Conservation (phyloP, 345 rosid genomes). For the Aegle marmelos region DNA sequence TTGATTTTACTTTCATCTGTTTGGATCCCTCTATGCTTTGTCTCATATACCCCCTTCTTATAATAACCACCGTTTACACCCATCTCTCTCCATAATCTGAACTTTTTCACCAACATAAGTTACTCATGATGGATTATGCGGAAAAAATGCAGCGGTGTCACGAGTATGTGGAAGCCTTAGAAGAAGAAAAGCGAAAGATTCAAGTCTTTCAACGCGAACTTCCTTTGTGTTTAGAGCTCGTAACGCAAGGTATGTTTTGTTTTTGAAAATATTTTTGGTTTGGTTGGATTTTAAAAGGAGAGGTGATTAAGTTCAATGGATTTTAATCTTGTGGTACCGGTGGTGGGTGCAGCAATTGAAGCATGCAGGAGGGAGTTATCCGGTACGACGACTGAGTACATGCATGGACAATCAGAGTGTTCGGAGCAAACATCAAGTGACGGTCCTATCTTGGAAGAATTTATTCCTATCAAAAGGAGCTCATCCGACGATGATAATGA, state of each 20-base stretch:
- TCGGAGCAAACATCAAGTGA: slow-evolving; percentile 85
- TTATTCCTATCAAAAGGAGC: slow-evolving; percentile 66
- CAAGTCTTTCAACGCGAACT: slow-evolving; percentile 91
- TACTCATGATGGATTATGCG: slow-evolving; percentile 33
- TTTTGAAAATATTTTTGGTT: neutral
- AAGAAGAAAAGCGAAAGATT: slow-evolving; percentile 88
- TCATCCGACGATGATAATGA: slow-evolving; percentile 28
- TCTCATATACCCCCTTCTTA: neutral
- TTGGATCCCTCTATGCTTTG: slow-evolving; percentile 50
- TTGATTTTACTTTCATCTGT: slow-evolving; percentile 2
- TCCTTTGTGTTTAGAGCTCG: slow-evolving; percentile 91
- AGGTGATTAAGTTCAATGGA: neutral
- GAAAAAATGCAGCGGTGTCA: slow-evolving; percentile 55
- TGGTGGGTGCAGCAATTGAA: slow-evolving; percentile 63
- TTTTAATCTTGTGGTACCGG: neutral
- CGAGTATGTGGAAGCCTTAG: slow-evolving; percentile 65
- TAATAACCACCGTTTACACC: neutral
- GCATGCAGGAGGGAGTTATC: slow-evolving; percentile 72
- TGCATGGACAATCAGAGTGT: slow-evolving; percentile 69
- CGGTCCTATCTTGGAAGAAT: slow-evolving; percentile 71
- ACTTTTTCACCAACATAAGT: neutral
- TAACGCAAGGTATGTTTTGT: slow-evolving; percentile 60
- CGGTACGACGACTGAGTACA: slow-evolving; percentile 47
- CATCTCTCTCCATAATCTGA: neutral
- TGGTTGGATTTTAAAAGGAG: neutral